Base-by-base conservation (phyloP, 345 rosid genomes). In the Carallia brachiata region DNA sequence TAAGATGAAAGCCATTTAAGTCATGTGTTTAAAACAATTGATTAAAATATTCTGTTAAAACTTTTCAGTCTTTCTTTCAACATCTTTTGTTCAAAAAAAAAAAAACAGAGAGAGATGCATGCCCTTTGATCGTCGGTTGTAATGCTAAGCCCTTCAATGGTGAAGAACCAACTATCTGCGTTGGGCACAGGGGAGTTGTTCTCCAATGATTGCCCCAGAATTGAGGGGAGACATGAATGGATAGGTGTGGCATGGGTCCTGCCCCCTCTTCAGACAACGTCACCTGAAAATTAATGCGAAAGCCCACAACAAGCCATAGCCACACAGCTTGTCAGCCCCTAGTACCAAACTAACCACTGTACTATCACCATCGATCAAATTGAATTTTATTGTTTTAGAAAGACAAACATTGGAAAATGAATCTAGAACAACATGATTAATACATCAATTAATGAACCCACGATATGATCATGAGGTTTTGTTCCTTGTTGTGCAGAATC, bases 181-280 rank as follows among this genome's bases (percentile, higher is more conserved):
- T 44, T 44, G 16, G 5, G 17, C 50, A 44, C 5, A 12, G 2
- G 4, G 50, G 50, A 2, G 50, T 44, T 44, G 0, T 3, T 44
- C 50, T 44, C 12, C 50, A 44, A 12, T 44, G 50, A 44, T 44
- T 44, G 50, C 10, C 50, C 4, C 23, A 31, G 54, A 55, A 67
- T 31, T 48, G 70, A 28, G 44, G 59, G 55, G 28, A 18, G 50
- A 61, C 60, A 61, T 52, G 27, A 50, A 70, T 1, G 27, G 58
- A 50, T 50, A 6, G 50, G 16, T 56, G 73, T 44, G 59, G 2
- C 73, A 36, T 61, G 32, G 36, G 50, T 34, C 19, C 32, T 52
- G 50, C 48, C 6, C 12, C 12, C 67, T 34, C 1, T 62, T 17
- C 36, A 52, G 66, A 50, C 52, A 37, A 13, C 6, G 6, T 62